Base-by-base conservation (phyloP, 2,329 filamentous ascomycete genomes). In the Apiospora kogelbergensis region DNA sequence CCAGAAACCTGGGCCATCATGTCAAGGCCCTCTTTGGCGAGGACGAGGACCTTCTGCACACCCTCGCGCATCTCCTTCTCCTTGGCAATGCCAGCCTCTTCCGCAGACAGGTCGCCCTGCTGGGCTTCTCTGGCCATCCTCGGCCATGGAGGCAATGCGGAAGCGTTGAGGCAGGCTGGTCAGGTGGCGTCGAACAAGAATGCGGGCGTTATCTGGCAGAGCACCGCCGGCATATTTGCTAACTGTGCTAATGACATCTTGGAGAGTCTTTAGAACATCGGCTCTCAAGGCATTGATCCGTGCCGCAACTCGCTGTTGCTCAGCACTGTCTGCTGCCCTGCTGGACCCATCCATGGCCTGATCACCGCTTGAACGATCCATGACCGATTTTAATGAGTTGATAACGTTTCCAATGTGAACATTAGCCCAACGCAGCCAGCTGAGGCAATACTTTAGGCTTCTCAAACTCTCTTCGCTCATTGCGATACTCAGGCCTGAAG, bases 1-100 rank as follows among this genome's bases (percentile, higher is more conserved):
- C 91, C 90, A 48, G 91, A 96, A 65, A 99, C 94, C 78, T 98
- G 94, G 0, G 90, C 88, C 86, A 98, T 94, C 91, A 98, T 97
- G 74, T 98, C 94, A 17, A 98, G 84, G 0, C 95, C 94, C 78
- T 98, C 95, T 75, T 92, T 92, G 7, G 95, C 95, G 66, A 98
- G 89, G 1, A 96, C 89, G 15, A 98, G 83, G 68, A 97, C 94
- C 48, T 92, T 87, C 73, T 94, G 91, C 0, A 93, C 94, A 66
- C 85, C 85, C 33, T 90, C 86, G 1, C 81, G 80, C 15, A 83
- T 80, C 63, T 83, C 81, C 67, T 79, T 78, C 67, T 85, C 83
- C 33, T 78, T 79, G n/a, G 72, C 73, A 64, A 83, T 81, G 63
- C 75, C 78, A 60, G 81, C 78, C 68, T 78, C 76, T 68, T 78